A percentile compares a stretch with the other conserved stretches of the same genome.
phyloP scores from a whole-genome alignment of 352 stramenopile species.

The Phytophthora macrochlamydospora region DNA sequence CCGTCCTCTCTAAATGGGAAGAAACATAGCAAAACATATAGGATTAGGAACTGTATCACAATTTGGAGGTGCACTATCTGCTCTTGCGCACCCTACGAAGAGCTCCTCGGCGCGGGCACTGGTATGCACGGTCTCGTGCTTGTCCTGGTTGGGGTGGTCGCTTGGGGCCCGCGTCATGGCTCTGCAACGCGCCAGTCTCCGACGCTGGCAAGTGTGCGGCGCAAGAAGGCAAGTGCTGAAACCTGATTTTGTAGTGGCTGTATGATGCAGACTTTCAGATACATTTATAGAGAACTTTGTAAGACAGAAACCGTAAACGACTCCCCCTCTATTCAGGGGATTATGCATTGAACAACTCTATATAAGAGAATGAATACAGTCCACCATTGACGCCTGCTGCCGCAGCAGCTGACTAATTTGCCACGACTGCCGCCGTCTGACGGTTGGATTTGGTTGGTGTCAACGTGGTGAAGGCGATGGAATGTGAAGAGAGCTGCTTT shows the following conservation, averaged over 20 bases:
- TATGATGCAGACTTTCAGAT: not conserved
- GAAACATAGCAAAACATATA: not conserved
- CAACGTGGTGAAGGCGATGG: too few relatives aligned
- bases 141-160: constrained; percentile 7
- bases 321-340: not conserved
- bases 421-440: too few relatives aligned
- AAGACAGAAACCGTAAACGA: not conserved
- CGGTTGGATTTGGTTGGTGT: too few relatives aligned
- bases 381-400: not conserved
- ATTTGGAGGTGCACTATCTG: too few relatives aligned
- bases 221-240: not conserved
- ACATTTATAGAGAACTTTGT: not conserved
- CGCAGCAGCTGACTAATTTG: too few relatives aligned
- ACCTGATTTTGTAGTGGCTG: not conserved
- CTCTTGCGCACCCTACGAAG: constrained; percentile 56
- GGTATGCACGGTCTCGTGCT: constrained; percentile 9
- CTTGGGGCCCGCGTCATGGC: not conserved
- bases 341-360: not conserved
- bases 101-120: constrained; percentile 51
- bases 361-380: not conserved
- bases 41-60: too few relatives aligned
- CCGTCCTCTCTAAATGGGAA: constrained; percentile 57
- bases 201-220: not conserved
- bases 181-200: not conserved
- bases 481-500: not conserved